Evolutionary conservation across 441 rosid species (phyloP).

Genomic region (Populus hybrid): DNA sequence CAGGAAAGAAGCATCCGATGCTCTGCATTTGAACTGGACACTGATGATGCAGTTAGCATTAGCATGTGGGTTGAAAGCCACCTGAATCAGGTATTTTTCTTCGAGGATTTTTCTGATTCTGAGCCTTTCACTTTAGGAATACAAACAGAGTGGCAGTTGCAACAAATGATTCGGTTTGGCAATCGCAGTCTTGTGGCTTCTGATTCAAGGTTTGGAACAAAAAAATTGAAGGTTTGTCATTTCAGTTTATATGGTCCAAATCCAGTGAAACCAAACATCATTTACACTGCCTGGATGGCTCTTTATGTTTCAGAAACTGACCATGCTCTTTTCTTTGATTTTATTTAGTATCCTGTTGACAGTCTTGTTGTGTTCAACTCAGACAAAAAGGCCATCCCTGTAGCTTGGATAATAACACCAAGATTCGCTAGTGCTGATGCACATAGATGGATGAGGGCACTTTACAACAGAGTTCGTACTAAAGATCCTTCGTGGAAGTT

Average conservation of each 20-base stretch:
- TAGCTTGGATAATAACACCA: conserved; percentile 87
- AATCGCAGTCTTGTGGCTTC: conserved; percentile 76
- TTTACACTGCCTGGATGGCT: conserved; percentile 9
- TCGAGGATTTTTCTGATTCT: conserved; percentile 59
- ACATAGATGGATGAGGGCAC: conserved; percentile 85
- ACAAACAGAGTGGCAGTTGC: conserved; percentile 96
- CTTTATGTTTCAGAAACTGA: conserved; percentile 21
- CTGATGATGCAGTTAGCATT: conserved; percentile 66
- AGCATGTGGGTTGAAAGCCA: conserved; percentile 85
- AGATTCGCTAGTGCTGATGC: conserved; percentile 53
- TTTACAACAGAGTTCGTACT: conserved; percentile 72
- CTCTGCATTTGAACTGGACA: conserved; percentile 70
- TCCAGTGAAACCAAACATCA: background rate
- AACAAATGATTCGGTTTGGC: conserved; percentile 91
- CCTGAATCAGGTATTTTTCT: conserved; percentile 27
- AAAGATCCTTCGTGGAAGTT: conserved; percentile 88
- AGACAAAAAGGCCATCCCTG: conserved; percentile 89
- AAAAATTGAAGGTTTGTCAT: conserved; percentile 73
- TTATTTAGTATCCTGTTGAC: conserved; percentile 71
- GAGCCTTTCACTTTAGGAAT: conserved; percentile 77
- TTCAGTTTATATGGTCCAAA: conserved; percentile 5
- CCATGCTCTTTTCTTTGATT: conserved; percentile 26
- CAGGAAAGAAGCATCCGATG: conserved; percentile 90
- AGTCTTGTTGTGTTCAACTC: conserved; percentile 81
- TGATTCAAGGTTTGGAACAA: conserved; percentile 83